Evolutionary conservation across 306 rosid species (phyloP).

Genomic region (Castanopsis chinensis): DNA sequence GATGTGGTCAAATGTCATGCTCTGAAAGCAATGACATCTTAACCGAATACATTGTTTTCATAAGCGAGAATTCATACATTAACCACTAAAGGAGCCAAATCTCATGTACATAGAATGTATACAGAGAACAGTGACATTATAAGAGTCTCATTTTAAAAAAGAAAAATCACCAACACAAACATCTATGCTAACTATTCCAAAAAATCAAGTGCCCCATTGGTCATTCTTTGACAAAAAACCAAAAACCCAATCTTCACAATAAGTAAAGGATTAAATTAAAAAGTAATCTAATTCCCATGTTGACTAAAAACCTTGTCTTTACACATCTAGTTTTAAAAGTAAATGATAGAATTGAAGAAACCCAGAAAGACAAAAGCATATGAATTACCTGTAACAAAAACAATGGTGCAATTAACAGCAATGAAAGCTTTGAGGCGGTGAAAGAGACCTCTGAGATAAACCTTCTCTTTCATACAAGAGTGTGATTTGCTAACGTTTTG

Average conservation of each 20-base stretch:
- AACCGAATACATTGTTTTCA: background rate
- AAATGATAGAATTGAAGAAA: background rate
- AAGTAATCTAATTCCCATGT: too few relatives aligned
- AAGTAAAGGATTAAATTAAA: background rate
- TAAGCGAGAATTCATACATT: background rate
- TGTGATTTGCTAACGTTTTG: conserved; percentile 58
- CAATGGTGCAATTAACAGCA: conserved; percentile 66
- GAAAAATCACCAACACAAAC: background rate
- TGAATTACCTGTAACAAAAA: conserved; percentile 61
- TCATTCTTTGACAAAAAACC: background rate
- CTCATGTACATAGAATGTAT: too few relatives aligned
- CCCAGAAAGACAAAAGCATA: background rate
- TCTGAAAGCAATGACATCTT: conserved; percentile 17
- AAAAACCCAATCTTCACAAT: conserved; percentile 12
- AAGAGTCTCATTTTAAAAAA: background rate
- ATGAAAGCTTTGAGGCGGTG: conserved; percentile 78
- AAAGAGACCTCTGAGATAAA: conserved; percentile 66
- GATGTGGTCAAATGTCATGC: conserved; percentile 1
- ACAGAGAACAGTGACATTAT: too few relatives aligned
- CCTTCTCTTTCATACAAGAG: conserved; percentile 48
- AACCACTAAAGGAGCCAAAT: too few relatives aligned
- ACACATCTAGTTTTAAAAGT: background rate
- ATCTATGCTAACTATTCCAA: background rate
- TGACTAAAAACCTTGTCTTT: too few relatives aligned
- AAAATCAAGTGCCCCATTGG: background rate